Evolutionary conservation across 78 protist genomes (phyloP), one percentile per base, ranked within the genome.

Genomic region (Dictyostelium purpureum): DNA sequence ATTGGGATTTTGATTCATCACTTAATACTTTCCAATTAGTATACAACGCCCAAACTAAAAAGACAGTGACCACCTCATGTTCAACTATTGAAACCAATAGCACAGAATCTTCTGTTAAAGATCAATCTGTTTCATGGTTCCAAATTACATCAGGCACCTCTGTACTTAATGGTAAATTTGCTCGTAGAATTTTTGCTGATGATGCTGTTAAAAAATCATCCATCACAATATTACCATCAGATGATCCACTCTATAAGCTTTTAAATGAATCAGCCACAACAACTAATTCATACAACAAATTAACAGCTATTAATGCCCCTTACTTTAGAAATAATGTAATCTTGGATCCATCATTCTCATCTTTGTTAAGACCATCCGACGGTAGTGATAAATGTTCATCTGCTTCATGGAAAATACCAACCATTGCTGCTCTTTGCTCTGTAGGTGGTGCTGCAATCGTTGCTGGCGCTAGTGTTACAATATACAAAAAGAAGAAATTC

Each of bases 271-370:
- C 26, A 3, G 6, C 12, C 16, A 11, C 43, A n/a, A n/a, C n/a
- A n/a, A n/a, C n/a, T n/a, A n/a, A n/a, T n/a, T n/a, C n/a, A 4
- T 82, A 38, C 69, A 33, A 47, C 28, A 37, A 26, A 21, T 35
- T 70, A 49, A 82, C 79, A 0, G 79, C 90, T 10, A 67, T 82
- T 0, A 31, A 31, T 12, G 56, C 80, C 0, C 61, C 81, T 7
- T 57, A 70, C 47, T 82, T 82, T 42, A 21, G 26, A n/a, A 21
- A 37, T 16, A 37, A 38, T 33, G 56, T 67, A 2, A 18, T 54
- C 2, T 33, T 82, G 3, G 90, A 82, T 70, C 90, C 90, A 47
- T 47, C 51, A 37, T 82, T 82, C 35, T 26, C 49, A 19, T 14
- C 79, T 2, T 18, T 80, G 5, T 2, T 80, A 4, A 38, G 21